These are phyloP conservation scores for Dillenia turbinata DNA, from an alignment of 164 flowering plant genomes.

Conservation along the genomic window DNA sequence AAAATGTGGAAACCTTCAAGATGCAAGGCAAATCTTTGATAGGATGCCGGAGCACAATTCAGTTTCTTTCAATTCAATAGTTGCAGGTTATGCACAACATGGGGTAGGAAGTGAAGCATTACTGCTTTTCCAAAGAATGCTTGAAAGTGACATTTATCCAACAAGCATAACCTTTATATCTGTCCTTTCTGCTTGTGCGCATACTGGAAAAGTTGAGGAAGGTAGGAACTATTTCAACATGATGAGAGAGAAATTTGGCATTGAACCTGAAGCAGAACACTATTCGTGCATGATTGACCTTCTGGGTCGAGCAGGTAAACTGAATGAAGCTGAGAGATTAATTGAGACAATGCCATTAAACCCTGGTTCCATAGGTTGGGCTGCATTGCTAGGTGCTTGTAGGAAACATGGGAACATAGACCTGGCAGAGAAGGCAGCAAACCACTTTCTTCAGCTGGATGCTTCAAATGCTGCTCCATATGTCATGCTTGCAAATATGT, in stretches of 20 bases:
- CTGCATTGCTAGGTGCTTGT: slow-evolving; percentile 71
- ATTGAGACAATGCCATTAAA: slow-evolving; percentile 58
- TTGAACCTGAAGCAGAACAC: slow-evolving; percentile 61
- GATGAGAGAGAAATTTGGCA: slow-evolving; percentile 51
- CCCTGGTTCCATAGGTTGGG: slow-evolving; percentile 60
- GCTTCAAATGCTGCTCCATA: slow-evolving; percentile 68
- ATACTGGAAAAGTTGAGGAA: slow-evolving; percentile 55
- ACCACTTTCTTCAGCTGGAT: slow-evolving; percentile 45
- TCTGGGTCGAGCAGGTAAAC: slow-evolving; percentile 71
- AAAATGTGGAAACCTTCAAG: slow-evolving; percentile 71
- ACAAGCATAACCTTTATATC: slow-evolving; percentile 69
- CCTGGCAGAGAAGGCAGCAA: slow-evolving; percentile 65
- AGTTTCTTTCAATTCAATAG: slow-evolving; percentile 70
- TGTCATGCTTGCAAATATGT: slow-evolving; percentile 65
- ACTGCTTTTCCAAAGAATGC: slow-evolving; percentile 54
- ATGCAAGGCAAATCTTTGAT: slow-evolving; percentile 66
- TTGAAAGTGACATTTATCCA: slow-evolving; percentile 36
- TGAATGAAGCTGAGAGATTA: slow-evolving; percentile 60
- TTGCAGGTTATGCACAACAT: slow-evolving; percentile 85
- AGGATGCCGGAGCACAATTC: slow-evolving; percentile 67
- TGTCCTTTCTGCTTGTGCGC: slow-evolving; percentile 63
- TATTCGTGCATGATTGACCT: slow-evolving; percentile 90
- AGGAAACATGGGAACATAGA: slow-evolving; percentile 62
- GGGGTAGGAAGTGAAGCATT: slow-evolving; percentile 57
- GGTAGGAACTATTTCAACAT: slow-evolving; percentile 39